Evolutionary conservation across 2,329 filamentous ascomycete genomes (phyloP).

Genomic region (Alternaria sp.): DNA sequence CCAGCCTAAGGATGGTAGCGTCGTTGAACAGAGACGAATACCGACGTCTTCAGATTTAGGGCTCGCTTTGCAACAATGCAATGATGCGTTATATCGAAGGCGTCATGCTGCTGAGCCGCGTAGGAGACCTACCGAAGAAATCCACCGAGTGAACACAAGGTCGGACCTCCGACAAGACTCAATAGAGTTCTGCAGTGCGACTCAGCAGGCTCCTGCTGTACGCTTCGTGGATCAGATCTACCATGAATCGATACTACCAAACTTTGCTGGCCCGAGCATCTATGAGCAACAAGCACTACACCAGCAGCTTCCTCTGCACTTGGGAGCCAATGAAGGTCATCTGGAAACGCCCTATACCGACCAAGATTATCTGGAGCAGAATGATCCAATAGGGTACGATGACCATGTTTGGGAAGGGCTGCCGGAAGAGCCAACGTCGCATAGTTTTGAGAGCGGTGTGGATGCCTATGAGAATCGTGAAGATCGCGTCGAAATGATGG

Average conservation of each 20-base stretch:
- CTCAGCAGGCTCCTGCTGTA: slow-evolving; percentile 23
- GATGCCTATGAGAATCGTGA: neutral
- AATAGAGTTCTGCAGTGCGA: neutral
- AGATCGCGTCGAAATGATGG: neutral
- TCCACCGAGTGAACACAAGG: neutral
- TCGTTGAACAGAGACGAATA: slow-evolving; percentile 6
- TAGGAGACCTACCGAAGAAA: slow-evolving; percentile 2
- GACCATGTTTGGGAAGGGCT: slow-evolving; percentile 5
- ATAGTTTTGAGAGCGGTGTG: neutral
- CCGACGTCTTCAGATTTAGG: slow-evolving; percentile 35
- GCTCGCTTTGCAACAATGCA: slow-evolving; percentile 37
- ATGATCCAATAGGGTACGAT: neutral
- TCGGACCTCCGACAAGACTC: neutral
- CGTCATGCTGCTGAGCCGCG: slow-evolving; percentile 5
- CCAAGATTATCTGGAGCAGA: slow-evolving; percentile 2
- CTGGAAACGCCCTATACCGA: neutral
- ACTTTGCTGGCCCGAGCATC: slow-evolving; percentile 28
- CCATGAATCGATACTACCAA: slow-evolving; percentile 14
- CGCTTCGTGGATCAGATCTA: slow-evolving; percentile 19
- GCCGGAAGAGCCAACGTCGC: neutral
- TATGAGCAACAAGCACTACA: slow-evolving; percentile 40
- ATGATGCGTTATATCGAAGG: slow-evolving; percentile 26
- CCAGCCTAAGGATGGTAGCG: neutral
- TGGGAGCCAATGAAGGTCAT: neutral
- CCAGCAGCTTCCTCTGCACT: slow-evolving; percentile 9